Percentiles rank a stretch among this genome's conserved stretches.
phyloP scores from a whole-genome alignment of 2,329 filamentous ascomycete species.

The Calonectria henricotiae region DNA sequence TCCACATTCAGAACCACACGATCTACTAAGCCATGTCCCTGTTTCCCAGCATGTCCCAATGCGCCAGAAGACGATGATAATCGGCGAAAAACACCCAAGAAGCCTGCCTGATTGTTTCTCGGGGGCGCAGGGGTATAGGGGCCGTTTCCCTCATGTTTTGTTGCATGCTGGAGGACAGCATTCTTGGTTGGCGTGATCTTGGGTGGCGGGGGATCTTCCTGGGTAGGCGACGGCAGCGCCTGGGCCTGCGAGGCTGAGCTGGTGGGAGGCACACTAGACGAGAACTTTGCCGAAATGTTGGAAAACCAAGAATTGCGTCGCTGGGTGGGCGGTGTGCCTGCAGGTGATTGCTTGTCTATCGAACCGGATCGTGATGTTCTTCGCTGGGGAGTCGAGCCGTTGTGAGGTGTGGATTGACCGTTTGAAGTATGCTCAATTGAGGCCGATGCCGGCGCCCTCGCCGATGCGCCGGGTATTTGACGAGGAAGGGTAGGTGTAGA shows the following conservation, averaged over 20 bases:
- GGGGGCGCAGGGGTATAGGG: conserved; percentile 85
- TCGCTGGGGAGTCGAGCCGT: conserved; percentile 47
- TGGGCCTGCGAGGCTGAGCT: conserved; percentile 55
- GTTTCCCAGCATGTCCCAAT: conserved; percentile 50
- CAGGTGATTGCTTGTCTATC: conserved; percentile 55
- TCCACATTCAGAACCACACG: conserved; percentile 90
- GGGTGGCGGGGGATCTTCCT: conserved; percentile 64
- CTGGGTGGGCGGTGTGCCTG: conserved; percentile 59
- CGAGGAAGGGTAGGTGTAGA: conserved; percentile 54
- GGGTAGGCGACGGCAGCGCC: conserved; percentile 50
- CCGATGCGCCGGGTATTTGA: conserved; percentile 54
- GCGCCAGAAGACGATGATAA: conserved; percentile 76
- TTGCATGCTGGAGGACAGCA: conserved; percentile 72
- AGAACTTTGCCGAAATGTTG: conserved; percentile 94
- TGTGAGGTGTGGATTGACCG: conserved; percentile 49
- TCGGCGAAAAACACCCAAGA: conserved; percentile 87
- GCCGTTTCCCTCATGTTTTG: conserved; percentile 72
- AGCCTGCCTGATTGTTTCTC: conserved; percentile 77
- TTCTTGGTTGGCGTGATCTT: conserved; percentile 70
- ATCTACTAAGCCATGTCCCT: conserved; percentile 80
- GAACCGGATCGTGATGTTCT: conserved; percentile 57
- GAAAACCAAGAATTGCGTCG: conserved; percentile 92
- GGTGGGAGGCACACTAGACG: conserved; percentile 58
- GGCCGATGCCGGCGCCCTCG: conserved; percentile 52
- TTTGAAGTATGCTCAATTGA: conserved; percentile 45